Evolutionary conservation across 345 rosid species (phyloP).

Genomic region (Reutealis trisperma): DNA sequence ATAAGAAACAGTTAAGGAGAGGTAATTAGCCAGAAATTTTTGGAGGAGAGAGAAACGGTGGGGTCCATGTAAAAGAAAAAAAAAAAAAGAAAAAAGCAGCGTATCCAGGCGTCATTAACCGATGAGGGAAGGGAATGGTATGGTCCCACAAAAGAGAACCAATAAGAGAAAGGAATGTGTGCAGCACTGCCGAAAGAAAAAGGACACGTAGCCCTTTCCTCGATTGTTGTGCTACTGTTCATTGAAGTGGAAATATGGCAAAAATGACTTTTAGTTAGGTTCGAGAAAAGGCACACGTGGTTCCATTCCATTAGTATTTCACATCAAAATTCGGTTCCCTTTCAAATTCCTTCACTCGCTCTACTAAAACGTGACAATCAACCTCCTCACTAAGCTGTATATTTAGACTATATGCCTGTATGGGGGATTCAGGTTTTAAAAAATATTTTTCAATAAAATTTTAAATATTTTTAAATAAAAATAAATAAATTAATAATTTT

Average conservation of each 20-base stretch:
- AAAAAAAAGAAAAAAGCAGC: neutral
- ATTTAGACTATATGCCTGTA: too few species aligned
- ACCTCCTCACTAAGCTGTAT: neutral
- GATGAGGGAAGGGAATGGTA: neutral
- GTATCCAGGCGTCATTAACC: neutral
- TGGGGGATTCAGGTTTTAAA: too few species aligned
- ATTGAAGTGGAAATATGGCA: slow-evolving; percentile 14
- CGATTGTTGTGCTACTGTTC: slow-evolving; percentile 5
- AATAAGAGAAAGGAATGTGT: slow-evolving; percentile 21
- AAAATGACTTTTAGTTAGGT: slow-evolving; percentile 22
- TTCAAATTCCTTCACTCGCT: slow-evolving; percentile 16
- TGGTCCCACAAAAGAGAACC: slow-evolving; percentile 6
- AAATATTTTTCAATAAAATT: too few species aligned
- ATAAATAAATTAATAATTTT: too few species aligned
- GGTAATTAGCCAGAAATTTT: slow-evolving; percentile 22
- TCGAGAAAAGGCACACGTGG: slow-evolving; percentile 42
- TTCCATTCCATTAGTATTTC: slow-evolving; percentile 1
- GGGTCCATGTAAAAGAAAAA: neutral
- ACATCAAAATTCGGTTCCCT: neutral
- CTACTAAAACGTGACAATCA: neutral
- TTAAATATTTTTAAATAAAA: too few species aligned
- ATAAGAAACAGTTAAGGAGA: neutral
- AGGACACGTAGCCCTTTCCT: slow-evolving; percentile 23
- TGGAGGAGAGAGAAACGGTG: neutral
- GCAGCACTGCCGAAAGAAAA: slow-evolving; percentile 29